phyloP scores from a whole-genome alignment of 2,329 filamentous ascomycete species.

The Sporothrix euskadiensis region DNA sequence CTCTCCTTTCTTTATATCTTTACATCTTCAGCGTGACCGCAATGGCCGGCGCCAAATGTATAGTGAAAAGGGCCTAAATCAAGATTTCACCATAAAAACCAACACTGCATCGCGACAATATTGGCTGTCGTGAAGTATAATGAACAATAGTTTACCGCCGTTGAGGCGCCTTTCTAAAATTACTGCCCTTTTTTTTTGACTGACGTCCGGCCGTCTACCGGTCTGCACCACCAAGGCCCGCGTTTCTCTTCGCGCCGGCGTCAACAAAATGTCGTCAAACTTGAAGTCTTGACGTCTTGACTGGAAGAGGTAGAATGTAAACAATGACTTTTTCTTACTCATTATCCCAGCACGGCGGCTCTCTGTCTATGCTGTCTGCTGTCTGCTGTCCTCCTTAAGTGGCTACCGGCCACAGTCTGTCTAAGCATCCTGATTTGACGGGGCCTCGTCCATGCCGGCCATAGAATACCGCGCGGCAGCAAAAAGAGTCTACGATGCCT shows the following conservation, averaged over 20 bases:
- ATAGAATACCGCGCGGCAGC: conserved; percentile 5
- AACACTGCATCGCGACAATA: conserved; percentile 11
- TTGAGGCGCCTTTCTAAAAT: conserved; percentile 3
- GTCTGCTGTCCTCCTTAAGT: not conserved
- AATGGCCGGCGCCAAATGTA: not conserved
- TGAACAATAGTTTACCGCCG: not conserved
- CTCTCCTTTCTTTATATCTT: conserved; percentile 3
- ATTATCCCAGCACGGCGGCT: not conserved
- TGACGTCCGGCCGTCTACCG: not conserved
- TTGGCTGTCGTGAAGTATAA: not conserved
- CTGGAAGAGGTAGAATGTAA: not conserved
- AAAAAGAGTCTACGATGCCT: not conserved
- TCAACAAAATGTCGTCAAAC: not conserved
- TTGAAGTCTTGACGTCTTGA: not conserved
- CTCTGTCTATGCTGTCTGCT: not conserved
- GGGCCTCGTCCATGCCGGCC: not conserved
- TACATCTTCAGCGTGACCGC: not conserved
- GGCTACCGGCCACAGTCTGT: not conserved
- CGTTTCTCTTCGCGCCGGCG: conserved; percentile 23
- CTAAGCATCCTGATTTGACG: not conserved
- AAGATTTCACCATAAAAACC: not conserved
- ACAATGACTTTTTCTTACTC: not conserved
- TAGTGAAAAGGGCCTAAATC: not conserved
- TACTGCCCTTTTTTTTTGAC: not conserved
- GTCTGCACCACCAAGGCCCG: not conserved